Base-by-base conservation (phyloP, 345 rosid species). In the Cochlearia excelsa region DNA sequence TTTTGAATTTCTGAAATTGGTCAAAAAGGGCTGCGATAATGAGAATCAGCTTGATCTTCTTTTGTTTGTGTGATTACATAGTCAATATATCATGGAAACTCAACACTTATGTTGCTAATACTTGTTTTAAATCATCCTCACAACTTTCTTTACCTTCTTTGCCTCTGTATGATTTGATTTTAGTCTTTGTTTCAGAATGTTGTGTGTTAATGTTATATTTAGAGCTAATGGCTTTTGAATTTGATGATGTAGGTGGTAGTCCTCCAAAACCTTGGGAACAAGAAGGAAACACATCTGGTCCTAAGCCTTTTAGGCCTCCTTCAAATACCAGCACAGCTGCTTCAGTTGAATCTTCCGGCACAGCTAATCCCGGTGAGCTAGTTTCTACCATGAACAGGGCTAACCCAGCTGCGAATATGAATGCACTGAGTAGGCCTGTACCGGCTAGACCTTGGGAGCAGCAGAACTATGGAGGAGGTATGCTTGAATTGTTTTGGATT, bases 241-340 rank as follows among this genome's bases (percentile, higher is more conserved):
- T 33, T 58, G 63, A 41, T 56, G 53, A 51, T 60, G 74, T 76
- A 76, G 94, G 76, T 56, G 71, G 80, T 10, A 71, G 80, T 54
- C 83, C 85, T 60, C 97, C 96, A n/a, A 93, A 93, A 68, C 97
- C 99, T n/a, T 87, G 96, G 97, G 97, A 93, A 63, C 86, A 78
- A 78, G 75, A 85, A n/a, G 90, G 82, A 54, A 64, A 78, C 0
- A 74, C 87, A 0, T 70, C 92, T 4, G 94, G 97, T 52, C 79
- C 97, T 54, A 70, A 83, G 2, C 99, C 99, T 39, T 93, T 93
- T 53, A 93, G 82, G 68, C 96, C 99, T 6, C 84, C 99, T 27
- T 84, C 97, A 2, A 50, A 80, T 43, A 92, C 96, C 27, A 90
- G 77, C 82, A 93, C 97, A 4, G 89, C 90, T 59, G 88, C 77